A percentile compares a stretch with the other conserved stretches of the same genome.
Conservation (phyloP, 306 rosid species). For the Quercus suber region DNA sequence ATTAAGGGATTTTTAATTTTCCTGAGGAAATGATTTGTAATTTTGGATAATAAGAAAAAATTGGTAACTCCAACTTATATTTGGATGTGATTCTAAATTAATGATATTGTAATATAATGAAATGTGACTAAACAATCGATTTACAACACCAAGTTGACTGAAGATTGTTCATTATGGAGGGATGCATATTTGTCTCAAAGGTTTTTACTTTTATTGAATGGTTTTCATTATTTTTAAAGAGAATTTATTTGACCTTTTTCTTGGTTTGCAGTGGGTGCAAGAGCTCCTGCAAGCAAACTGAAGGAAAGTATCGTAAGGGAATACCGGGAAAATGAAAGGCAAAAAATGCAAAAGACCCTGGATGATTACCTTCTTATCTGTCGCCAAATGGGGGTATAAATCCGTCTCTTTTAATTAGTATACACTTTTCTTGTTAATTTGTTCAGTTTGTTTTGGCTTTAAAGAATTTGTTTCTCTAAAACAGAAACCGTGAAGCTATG, state of each 20-base stretch:
- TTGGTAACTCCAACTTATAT: not conserved
- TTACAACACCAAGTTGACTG: too few relatives aligned
- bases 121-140: not conserved
- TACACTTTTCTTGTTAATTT: not conserved
- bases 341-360: slow-evolving; percentile 51
- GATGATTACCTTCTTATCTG: slow-evolving; percentile 55
- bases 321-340: slow-evolving; percentile 50
- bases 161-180: too few relatives aligned
- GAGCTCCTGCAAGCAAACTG: slow-evolving; percentile 46
- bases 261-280: slow-evolving; percentile 58
- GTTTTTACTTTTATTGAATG: too few relatives aligned
- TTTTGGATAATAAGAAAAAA: not conserved
- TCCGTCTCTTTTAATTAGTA: not conserved
- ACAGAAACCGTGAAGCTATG: not conserved
- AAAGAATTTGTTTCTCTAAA: not conserved
- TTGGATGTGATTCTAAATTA: not conserved
- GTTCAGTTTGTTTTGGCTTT: not conserved
- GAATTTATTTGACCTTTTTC: not conserved
- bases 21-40: not conserved
- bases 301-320: slow-evolving; percentile 54
- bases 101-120: not conserved
- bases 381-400: slow-evolving; percentile 65
- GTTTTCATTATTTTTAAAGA: not conserved
- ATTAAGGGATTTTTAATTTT: not conserved
- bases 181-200: too few relatives aligned